Conservation (phyloP, 2,329 filamentous ascomycete genomes). For the Clonostachys solani region DNA sequence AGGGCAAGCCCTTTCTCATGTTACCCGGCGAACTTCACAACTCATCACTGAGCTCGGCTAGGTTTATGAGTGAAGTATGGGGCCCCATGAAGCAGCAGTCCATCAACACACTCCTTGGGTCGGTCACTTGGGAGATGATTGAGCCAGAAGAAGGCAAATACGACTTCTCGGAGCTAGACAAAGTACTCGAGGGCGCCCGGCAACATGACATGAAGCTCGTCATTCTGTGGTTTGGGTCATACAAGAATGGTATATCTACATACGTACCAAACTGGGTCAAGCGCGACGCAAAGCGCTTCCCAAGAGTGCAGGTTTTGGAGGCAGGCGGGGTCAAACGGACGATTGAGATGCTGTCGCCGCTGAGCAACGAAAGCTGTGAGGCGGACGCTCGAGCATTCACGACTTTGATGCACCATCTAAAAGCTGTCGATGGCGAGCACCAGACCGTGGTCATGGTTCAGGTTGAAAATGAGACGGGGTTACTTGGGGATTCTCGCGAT, state of each 20-base stretch:
- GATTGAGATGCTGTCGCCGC: slow-evolving; percentile 13
- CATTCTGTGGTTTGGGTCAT: slow-evolving; percentile 31
- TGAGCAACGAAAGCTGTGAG: not conserved
- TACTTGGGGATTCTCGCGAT: slow-evolving; percentile 48
- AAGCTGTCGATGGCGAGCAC: slow-evolving; percentile 36
- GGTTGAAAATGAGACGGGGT: slow-evolving; percentile 51
- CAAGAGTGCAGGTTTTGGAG: slow-evolving; percentile 15
- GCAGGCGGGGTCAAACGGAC: slow-evolving; percentile 4
- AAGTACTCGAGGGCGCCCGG: slow-evolving; percentile 21
- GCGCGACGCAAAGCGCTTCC: slow-evolving; percentile 25
- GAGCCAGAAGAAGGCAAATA: slow-evolving; percentile 27
- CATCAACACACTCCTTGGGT: slow-evolving; percentile 29
- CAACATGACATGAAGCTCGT: slow-evolving; percentile 25
- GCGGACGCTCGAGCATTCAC: slow-evolving; percentile 25
- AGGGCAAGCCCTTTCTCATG: slow-evolving; percentile 29
- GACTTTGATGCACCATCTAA: slow-evolving; percentile 22
- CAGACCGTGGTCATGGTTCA: slow-evolving; percentile 51
- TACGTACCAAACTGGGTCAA: slow-evolving; percentile 28
- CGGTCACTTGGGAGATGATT: slow-evolving; percentile 28
- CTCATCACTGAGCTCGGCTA: slow-evolving; percentile 24
- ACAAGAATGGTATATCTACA: slow-evolving; percentile 30
- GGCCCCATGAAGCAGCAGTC: slow-evolving; percentile 21
- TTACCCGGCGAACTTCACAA: slow-evolving; percentile 27
- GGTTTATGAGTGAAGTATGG: slow-evolving; percentile 24
- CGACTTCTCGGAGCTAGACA: slow-evolving; percentile 25